A percentile compares a stretch with the other conserved stretches of the same genome.
phyloP scores from a whole-genome alignment of 129 eudicot genomes.

The Arctium lappa region DNA sequence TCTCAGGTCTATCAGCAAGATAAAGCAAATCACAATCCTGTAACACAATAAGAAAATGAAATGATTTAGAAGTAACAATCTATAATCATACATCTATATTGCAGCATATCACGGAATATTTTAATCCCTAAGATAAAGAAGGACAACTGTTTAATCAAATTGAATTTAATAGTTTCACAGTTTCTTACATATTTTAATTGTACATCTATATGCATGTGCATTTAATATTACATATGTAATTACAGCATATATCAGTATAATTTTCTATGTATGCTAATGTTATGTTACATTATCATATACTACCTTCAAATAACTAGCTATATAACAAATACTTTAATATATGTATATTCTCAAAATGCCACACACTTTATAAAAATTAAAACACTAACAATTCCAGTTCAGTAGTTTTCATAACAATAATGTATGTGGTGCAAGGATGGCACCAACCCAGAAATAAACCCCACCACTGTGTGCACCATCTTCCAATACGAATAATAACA shows the following conservation, averaged over 20 bases:
- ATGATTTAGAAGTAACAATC: neutral
- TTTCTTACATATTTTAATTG: too few relatives aligned
- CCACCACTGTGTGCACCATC: neutral
- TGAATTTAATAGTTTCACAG: too few relatives aligned
- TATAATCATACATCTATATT: neutral
- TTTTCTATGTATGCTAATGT: neutral
- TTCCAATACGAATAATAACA: neutral
- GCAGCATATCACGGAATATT: neutral
- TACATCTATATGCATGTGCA: neutral
- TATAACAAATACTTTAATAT: neutral
- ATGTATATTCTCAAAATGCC: neutral
- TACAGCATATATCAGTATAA: neutral
- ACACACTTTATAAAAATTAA: neutral
- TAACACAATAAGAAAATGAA: slow-evolving; percentile 6
- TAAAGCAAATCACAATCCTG: slow-evolving; percentile 98
- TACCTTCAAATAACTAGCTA: neutral
- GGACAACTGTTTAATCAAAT: too few relatives aligned
- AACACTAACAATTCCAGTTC: neutral
- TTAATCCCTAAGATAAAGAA: too few relatives aligned
- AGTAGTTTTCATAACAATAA: slow-evolving; percentile 2
- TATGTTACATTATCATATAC: neutral
- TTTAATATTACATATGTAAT: neutral
- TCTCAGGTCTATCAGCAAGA: slow-evolving; percentile 87
- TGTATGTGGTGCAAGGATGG: neutral
- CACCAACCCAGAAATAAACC: neutral